Conservation (phyloP, 768 basidiomycete species). For the Hygrophoropsis aurantiaca region DNA sequence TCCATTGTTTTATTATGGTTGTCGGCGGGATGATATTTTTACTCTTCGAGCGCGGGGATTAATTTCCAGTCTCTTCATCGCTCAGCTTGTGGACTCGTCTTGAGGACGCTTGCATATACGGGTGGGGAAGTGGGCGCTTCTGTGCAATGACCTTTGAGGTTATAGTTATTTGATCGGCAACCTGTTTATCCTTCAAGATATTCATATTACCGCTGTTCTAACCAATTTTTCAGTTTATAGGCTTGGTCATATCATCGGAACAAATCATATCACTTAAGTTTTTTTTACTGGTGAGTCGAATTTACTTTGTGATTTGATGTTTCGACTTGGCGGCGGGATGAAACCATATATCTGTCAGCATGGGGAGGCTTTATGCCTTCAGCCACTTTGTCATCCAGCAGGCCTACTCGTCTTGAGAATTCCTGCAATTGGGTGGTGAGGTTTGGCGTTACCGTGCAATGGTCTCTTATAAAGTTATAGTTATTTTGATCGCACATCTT, state of each 20-base stretch:
- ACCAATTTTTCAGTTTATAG: no score
- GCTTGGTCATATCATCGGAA: no score
- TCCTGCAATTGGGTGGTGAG: slow-evolving; percentile 20
- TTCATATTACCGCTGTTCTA: background rate
- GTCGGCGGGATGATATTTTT: slow-evolving; percentile 28
- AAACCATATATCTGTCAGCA: slow-evolving; percentile 19
- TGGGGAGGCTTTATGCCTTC: slow-evolving; percentile 20
- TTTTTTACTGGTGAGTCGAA: slow-evolving; percentile 5
- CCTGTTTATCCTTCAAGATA: background rate
- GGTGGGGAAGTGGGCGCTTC: slow-evolving; percentile 35
- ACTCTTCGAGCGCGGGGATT: slow-evolving; percentile 30
- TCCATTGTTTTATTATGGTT: background rate
- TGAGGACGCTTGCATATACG: slow-evolving; percentile 34
- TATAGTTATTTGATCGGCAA: slow-evolving; percentile 34
- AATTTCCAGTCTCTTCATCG: slow-evolving; percentile 33
- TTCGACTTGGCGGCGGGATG: slow-evolving; percentile 24
- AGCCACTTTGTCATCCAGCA: slow-evolving; percentile 23
- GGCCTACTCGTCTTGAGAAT: slow-evolving; percentile 25
- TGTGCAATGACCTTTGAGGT: slow-evolving; percentile 31
- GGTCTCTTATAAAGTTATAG: slow-evolving; percentile 26
- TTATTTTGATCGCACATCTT: slow-evolving; percentile 36
- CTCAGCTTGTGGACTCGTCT: slow-evolving; percentile 33
- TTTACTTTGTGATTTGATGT: background rate
- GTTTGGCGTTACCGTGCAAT: slow-evolving; percentile 21
- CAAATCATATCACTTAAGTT: no score